Evolutionary conservation across 169 alveolate genomes (phyloP), one percentile per base, ranked within the genome.

Genomic region (Plasmodium sp.): DNA sequence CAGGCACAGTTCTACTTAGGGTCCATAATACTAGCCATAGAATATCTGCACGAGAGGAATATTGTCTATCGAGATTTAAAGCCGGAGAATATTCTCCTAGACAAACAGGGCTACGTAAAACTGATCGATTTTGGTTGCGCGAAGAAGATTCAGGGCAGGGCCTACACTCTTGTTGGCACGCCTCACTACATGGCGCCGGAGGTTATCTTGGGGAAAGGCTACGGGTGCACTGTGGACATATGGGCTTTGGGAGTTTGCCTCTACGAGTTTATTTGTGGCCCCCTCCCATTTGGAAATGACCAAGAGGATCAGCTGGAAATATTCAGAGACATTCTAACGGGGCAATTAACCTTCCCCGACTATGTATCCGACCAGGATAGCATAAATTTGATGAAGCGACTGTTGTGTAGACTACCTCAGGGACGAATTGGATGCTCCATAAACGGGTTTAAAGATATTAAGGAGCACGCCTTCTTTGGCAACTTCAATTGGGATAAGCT

Each of bases 161-260:
- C 99, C 5, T 98, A 97, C 92, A 98, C 99, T 27, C 97, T 98
- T 36, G 98, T 98, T n/a, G 99, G 99, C 0, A 98, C 99, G 1
- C 99, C 99, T 56, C 99, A 98, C 92, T 98, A 98, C 77, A 98
- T 98, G 99, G 99, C 99, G 5, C 99, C 99, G 9, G 99, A 98
- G 72, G 97, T 98, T 67, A 97, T 98, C 31, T 93, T 97, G 33
- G 99, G 99, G 58, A 97, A 98, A 92, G 99, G 99, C 0, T 99
- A 99, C 94, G 97, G 98, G n/a, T 98, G 98, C 83, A 97, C 98
- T 27, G 99, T 98, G 48, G 99, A 99, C 93, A 97, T 98, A 7
- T 99, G 99, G 99, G 97, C 99, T 14, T 95, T 99, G 73, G 99
- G 99, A n/a, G 98, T 99, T 12, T 98, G 99, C 84, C 97, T 99